Percentiles rank a stretch among this genome's conserved stretches.
Conservation (phyloP, 495 filamentous ascomycete genomes). For the Cenococcum geophilum region DNA sequence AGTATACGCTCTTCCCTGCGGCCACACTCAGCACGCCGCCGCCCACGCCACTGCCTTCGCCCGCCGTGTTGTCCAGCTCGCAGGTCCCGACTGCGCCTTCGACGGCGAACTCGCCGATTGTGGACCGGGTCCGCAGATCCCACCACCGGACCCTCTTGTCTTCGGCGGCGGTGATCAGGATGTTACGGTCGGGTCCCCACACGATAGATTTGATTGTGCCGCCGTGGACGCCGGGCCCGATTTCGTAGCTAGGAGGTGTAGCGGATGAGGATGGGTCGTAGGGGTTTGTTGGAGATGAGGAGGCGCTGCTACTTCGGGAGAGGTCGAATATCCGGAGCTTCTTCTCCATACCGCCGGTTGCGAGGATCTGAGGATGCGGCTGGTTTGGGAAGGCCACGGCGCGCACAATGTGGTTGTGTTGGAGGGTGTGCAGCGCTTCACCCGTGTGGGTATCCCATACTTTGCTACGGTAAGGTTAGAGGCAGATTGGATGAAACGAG, state of each 20-base stretch:
- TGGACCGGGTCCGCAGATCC: slow-evolving; percentile 68
- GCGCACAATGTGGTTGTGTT: slow-evolving; percentile 90
- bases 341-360: slow-evolving; percentile 92
- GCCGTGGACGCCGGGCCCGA: slow-evolving; percentile 73
- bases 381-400: slow-evolving; percentile 79
- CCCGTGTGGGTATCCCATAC: slow-evolving; percentile 96
- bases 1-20: slow-evolving; percentile 85
- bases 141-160: slow-evolving; percentile 93
- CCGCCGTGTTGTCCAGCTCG: slow-evolving; percentile 53
- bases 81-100: slow-evolving; percentile 84
- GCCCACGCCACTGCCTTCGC: neutral
- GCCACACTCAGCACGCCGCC: slow-evolving; percentile 52
- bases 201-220: slow-evolving; percentile 91
- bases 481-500: slow-evolving; percentile 13
- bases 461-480: slow-evolving; percentile 50
- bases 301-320: slow-evolving; percentile 45
- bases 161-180: slow-evolving; percentile 81
- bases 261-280: slow-evolving; percentile 16
- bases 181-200: slow-evolving; percentile 80
- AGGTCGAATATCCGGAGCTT: slow-evolving; percentile 94
- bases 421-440: slow-evolving; percentile 79
- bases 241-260: slow-evolving; percentile 55
- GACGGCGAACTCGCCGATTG: slow-evolving; percentile 64
- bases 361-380: slow-evolving; percentile 69
- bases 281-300: slow-evolving; percentile 38